These are phyloP conservation scores for Agastache rugosa DNA, from an alignment of 257 asterid species.

Conservation along the genomic window DNA sequence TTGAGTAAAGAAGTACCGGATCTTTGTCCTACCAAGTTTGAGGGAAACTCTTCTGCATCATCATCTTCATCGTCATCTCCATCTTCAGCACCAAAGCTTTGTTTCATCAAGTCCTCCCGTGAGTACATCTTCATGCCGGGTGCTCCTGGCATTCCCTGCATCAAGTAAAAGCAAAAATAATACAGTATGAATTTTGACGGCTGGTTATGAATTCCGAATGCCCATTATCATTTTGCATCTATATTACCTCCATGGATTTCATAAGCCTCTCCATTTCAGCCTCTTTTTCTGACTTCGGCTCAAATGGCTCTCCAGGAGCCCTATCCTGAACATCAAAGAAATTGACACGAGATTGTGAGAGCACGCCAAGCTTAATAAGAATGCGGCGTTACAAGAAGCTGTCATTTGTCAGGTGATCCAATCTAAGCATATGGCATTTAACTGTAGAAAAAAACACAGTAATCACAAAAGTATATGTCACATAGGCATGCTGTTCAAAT, in stretches of 20 bases:
- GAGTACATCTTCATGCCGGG: conserved; percentile 98
- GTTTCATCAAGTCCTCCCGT: conserved; percentile 84
- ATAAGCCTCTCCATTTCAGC: conserved; percentile 90
- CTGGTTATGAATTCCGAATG: neutral
- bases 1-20: neutral
- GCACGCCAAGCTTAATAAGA: neutral
- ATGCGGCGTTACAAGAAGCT: neutral
- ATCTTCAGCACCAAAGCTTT: conserved; percentile 72
- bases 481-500: neutral
- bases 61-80: conserved; percentile 78
- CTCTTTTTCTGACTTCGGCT: conserved; percentile 82
- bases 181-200: neutral
- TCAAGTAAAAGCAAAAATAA: neutral
- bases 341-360: conserved; percentile 12
- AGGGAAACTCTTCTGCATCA: conserved; percentile 61
- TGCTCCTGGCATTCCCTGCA: conserved; percentile 94
- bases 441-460: neutral
- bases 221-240: neutral
- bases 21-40: conserved; percentile 61
- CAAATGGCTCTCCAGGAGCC: conserved; percentile 82
- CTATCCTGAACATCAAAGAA: conserved; percentile 61
- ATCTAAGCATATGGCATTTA: neutral
- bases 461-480: neutral
- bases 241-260: conserved; percentile 88
- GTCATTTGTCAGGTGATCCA: neutral